Conservation (phyloP, 441 rosid genomes). For the Gossypium schwendimanii region DNA sequence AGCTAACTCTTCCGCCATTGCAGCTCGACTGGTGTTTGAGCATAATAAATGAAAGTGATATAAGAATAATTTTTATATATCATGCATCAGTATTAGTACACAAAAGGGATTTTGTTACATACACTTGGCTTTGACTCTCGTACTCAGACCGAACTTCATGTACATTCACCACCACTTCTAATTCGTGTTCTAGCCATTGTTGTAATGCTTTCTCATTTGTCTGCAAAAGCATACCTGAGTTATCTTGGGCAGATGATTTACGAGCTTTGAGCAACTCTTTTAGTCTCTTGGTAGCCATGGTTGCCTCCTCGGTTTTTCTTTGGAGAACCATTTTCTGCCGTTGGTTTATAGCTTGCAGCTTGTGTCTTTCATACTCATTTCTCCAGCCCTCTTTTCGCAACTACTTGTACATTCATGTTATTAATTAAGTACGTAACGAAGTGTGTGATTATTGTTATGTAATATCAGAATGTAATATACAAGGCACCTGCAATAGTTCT, state of each 20-base stretch:
- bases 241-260: slow-evolving; percentile 74
- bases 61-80: not conserved
- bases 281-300: slow-evolving; percentile 93
- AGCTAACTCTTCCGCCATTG: slow-evolving; percentile 85
- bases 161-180: slow-evolving; percentile 96
- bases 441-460: too few relatives aligned
- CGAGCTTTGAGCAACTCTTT: slow-evolving; percentile 97
- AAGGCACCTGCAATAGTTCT: slow-evolving; percentile 74
- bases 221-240: slow-evolving; percentile 54
- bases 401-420: slow-evolving; percentile 33
- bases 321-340: slow-evolving; percentile 99
- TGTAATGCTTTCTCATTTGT: slow-evolving; percentile 85
- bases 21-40: slow-evolving; percentile 67
- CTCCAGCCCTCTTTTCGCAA: slow-evolving; percentile 90
- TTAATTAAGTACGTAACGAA: not conserved
- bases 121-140: slow-evolving; percentile 98
- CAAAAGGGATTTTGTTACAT: slow-evolving; percentile 26
- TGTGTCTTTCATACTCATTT: slow-evolving; percentile 97
- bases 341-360: slow-evolving; percentile 90
- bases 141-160: slow-evolving; percentile 96
- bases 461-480: too few relatives aligned
- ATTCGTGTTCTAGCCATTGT: slow-evolving; percentile 91
- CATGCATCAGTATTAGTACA: slow-evolving; percentile 2
- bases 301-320: slow-evolving; percentile 98
- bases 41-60: slow-evolving; percentile 10